Evolutionary conservation across 208 protist genomes (phyloP), one percentile per base, ranked within the genome.

Genomic region (Trypanosoma lewisi): DNA sequence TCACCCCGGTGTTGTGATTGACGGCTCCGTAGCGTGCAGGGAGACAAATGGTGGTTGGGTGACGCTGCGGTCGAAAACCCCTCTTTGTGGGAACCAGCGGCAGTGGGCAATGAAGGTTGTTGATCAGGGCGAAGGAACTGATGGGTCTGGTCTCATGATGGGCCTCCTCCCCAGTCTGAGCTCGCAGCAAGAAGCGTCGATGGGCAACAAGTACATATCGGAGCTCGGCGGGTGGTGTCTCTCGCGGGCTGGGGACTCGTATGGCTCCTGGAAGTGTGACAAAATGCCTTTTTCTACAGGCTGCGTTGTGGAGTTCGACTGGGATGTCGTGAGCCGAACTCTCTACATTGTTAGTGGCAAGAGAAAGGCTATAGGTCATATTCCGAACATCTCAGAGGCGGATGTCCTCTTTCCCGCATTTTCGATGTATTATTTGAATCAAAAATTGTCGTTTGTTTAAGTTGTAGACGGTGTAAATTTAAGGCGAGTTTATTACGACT

Each of bases 381-480:
- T 97, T 51, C 73, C 84, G 14, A 79, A 74, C 19, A 56, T 93
- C 28, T 76, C 78, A n/a, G 75, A 89, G 16, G 53, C 70, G 34
- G 86, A 96, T 45, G 66, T 75, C 8, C 58, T 95, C 12, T 97
- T 89, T 49, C 91, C 91, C 6, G 88, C 91, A 31, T 67, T 97
- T 23, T 95, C 89, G 28, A 89, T 97, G 85, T 97, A 95, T 62
- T 97, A 97, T 63, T 57, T 93, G 27, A 95, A 95, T 66, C 91
- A 97, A 49, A 94, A 93, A 50, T 64, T 97, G 12, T 68, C 82
- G 3, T 97, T 97, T 86, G 91, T 97, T 11, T 97, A 73, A 25
- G 19, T 25, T 58, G n/a, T 25, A 2, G 25, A 59, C 21, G 52
- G 23, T 25, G 31, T 45, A 9, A n/a, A 27, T 48, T 6, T 6